Percentiles rank a stretch among this genome's conserved stretches.
These are phyloP conservation scores for Phytophthora crassamura DNA, from an alignment of 352 stramenopile species.

Conservation along the genomic window DNA sequence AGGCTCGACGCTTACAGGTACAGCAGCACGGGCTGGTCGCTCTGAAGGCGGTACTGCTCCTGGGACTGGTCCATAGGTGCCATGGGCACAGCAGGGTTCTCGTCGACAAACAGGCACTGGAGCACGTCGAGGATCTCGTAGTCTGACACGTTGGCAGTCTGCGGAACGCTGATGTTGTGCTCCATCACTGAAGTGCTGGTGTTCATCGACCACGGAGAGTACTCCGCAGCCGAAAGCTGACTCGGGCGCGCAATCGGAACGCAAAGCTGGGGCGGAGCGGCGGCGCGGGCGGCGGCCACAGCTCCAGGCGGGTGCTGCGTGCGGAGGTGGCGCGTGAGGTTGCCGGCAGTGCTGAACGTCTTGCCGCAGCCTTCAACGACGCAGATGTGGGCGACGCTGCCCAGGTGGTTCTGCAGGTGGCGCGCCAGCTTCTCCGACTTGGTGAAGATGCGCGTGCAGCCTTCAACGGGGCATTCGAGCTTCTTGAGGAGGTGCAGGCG, in stretches of 20 bases:
- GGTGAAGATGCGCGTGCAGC: conserved; percentile 59
- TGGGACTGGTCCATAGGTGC: conserved; percentile 25
- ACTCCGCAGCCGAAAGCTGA: conserved; percentile 31
- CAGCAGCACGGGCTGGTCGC: conserved; percentile 42
- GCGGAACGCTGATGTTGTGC: conserved; percentile 23
- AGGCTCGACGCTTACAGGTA: conserved; percentile 35
- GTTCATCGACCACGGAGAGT: conserved; percentile 36
- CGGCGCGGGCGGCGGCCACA: conserved; percentile 37
- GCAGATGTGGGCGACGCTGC: conserved; percentile 64
- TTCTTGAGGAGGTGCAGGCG: conserved; percentile 60
- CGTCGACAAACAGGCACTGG: conserved; percentile 51
- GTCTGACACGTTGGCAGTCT: conserved; percentile 44
- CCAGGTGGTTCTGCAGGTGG: conserved; percentile 62
- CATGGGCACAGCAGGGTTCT: conserved; percentile 22
- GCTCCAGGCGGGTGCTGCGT: conserved; percentile 61
- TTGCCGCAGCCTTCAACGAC: conserved; percentile 61
- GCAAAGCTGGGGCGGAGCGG: conserved; percentile 21
- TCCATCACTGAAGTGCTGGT: conserved; percentile 3
- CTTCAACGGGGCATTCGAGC: conserved; percentile 54
- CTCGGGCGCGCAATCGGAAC: conserved; percentile 24
- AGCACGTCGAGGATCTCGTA: conserved; percentile 55
- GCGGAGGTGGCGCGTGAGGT: conserved; percentile 74
- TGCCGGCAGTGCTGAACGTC: conserved; percentile 72
- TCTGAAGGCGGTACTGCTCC: conserved; percentile 36
- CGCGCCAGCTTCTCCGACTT: conserved; percentile 60